These are phyloP conservation scores for Cladophialophora psammophila DNA, from an alignment of 2,329 filamentous ascomycete genomes.

Conservation along the genomic window DNA sequence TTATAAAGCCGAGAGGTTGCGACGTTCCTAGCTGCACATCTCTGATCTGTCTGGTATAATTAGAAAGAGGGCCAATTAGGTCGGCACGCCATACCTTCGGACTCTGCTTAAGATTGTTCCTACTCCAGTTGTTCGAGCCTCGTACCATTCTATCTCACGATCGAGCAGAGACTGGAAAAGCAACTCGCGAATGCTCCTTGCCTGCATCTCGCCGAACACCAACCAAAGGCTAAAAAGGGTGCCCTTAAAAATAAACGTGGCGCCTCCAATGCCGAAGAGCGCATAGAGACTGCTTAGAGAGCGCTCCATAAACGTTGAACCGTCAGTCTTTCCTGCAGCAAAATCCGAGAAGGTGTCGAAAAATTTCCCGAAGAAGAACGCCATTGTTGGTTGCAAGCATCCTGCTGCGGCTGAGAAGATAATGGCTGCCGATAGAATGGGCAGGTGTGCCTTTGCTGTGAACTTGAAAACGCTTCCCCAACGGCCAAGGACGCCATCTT, in stretches of 20 bases:
- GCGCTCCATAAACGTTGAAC: slow-evolving; percentile 60
- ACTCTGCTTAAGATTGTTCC: slow-evolving; percentile 73
- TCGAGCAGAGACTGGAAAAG: slow-evolving; percentile 74
- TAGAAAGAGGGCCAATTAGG: background rate
- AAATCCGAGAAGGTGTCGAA: slow-evolving; percentile 75
- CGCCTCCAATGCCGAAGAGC: slow-evolving; percentile 68
- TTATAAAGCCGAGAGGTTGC: slow-evolving; percentile 75
- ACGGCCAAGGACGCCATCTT: slow-evolving; percentile 16
- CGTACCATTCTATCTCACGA: slow-evolving; percentile 84
- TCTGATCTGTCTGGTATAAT: slow-evolving; percentile 71
- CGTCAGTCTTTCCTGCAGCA: slow-evolving; percentile 62
- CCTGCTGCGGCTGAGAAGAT: slow-evolving; percentile 66
- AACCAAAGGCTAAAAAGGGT: slow-evolving; percentile 75
- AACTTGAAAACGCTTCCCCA: slow-evolving; percentile 75
- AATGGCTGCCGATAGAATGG: slow-evolving; percentile 63
- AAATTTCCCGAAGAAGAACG: slow-evolving; percentile 75
- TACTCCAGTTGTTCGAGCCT: slow-evolving; percentile 73
- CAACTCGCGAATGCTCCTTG: slow-evolving; percentile 66
- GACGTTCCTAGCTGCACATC: slow-evolving; percentile 84
- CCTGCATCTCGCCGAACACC: slow-evolving; percentile 81
- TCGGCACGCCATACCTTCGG: slow-evolving; percentile 68
- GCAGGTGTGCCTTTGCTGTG: slow-evolving; percentile 67
- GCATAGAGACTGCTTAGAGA: slow-evolving; percentile 68
- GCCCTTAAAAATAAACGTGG: slow-evolving; percentile 72
- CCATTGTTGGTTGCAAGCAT: slow-evolving; percentile 68